Conservation (phyloP, 176 grass and related monocot species). For the Rhynchospora breviuscula region DNA sequence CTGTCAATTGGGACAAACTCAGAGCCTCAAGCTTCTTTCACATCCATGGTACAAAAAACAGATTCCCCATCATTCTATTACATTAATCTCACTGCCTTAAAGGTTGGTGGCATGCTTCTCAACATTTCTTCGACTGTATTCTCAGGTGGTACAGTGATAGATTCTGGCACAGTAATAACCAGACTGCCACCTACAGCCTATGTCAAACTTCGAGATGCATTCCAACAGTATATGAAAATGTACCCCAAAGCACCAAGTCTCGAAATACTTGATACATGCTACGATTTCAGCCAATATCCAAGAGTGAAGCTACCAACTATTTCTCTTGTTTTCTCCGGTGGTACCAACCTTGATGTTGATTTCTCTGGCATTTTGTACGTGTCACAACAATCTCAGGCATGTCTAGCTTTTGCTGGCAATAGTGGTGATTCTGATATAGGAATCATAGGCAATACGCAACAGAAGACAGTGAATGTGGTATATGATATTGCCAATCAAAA, state of each 20-base stretch:
- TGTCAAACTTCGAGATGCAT: constrained; percentile 32
- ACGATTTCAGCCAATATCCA: constrained; percentile 45
- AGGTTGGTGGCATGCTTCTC: constrained; percentile 36
- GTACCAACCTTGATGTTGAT: constrained; percentile 38
- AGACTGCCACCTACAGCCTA: constrained; percentile 55
- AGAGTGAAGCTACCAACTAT: constrained; percentile 48
- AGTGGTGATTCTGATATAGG: constrained; percentile 22
- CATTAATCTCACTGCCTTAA: constrained; percentile 41
- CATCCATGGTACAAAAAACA: constrained; percentile 29
- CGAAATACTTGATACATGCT: constrained; percentile 84
- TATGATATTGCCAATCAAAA: constrained; percentile 58
- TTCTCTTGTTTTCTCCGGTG: constrained; percentile 47
- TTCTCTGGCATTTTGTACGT: constrained; percentile 57
- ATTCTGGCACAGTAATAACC: constrained; percentile 90
- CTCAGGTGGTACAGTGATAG: constrained; percentile 46
- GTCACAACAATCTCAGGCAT: constrained; percentile 40
- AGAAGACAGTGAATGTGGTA: constrained; percentile 51
- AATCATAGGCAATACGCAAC: constrained; percentile 78
- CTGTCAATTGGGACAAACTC: constrained; percentile 36
- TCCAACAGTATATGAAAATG: constrained; percentile 35
- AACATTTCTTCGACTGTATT: constrained; percentile 27
- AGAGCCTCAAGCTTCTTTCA: constrained; percentile 40
- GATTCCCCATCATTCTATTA: constrained; percentile 62
- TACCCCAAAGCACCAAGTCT: constrained; percentile 42
- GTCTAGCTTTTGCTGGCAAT: constrained; percentile 75